Conservation (phyloP, 2,329 filamentous ascomycete genomes). For the Lasiodiplodia sp. region DNA sequence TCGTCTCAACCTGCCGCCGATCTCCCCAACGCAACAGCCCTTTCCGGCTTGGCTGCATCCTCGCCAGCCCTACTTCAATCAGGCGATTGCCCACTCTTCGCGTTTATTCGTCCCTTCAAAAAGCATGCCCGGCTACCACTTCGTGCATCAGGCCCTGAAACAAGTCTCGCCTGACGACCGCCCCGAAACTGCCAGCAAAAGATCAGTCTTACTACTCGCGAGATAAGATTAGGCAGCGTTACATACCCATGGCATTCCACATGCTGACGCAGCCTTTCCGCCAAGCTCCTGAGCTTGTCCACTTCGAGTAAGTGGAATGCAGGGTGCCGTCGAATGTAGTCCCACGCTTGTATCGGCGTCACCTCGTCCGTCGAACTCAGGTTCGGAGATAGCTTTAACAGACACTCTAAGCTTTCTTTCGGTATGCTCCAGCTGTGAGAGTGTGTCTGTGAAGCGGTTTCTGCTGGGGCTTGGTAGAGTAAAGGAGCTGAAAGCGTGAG, state of each 20-base stretch:
- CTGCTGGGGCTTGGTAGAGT: conserved; percentile 34
- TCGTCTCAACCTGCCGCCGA: background rate
- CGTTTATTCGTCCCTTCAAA: background rate
- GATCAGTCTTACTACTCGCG: too few relatives aligned
- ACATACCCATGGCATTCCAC: background rate
- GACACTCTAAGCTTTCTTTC: conserved; percentile 34
- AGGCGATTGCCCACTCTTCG: background rate
- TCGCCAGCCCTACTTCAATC: background rate
- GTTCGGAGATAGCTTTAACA: conserved; percentile 35
- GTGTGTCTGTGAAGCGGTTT: conserved; percentile 32
- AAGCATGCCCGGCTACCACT: background rate
- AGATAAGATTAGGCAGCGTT: background rate
- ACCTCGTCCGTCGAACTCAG: conserved; percentile 39
- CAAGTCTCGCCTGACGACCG: background rate
- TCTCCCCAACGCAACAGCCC: too few relatives aligned
- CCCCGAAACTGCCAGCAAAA: background rate
- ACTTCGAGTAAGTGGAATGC: conserved; percentile 36
- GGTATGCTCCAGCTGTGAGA: conserved; percentile 34
- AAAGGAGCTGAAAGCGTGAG: conserved; percentile 42
- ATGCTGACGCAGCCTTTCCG: background rate
- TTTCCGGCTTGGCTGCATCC: background rate
- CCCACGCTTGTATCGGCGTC: conserved; percentile 49
- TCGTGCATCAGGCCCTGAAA: background rate
- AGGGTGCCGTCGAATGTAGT: conserved; percentile 38
- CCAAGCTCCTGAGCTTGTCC: conserved; percentile 26